These are phyloP conservation scores for thale cress (Arabidopsis thaliana) DNA, from an alignment of 345 rosid genomes.

Conservation along the genomic window DNA sequence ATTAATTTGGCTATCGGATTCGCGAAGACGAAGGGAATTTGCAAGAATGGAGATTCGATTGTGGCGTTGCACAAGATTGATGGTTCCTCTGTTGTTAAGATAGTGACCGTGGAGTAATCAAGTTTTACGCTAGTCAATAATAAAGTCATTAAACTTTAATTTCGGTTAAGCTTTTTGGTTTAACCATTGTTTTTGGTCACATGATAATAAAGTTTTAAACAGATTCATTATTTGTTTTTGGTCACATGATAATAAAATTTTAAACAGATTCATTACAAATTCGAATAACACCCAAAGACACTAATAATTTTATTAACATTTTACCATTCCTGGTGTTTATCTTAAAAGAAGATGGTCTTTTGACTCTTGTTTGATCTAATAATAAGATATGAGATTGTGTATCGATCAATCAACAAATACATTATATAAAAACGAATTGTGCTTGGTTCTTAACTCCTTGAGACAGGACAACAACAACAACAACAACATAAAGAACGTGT, in stretches of 20 bases:
- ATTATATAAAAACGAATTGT: neutral
- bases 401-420: too few relatives aligned
- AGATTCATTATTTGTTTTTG: neutral
- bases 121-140: too few relatives aligned
- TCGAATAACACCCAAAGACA: too few relatives aligned
- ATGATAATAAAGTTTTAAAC: too few relatives aligned
- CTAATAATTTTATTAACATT: too few relatives aligned
- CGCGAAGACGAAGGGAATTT: conserved; percentile 58
- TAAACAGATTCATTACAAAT: too few relatives aligned
- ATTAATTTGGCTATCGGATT: conserved; percentile 64
- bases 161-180: neutral
- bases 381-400: too few relatives aligned
- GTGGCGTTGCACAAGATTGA: conserved; percentile 47
- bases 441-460: neutral
- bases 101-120: conserved; percentile 3
- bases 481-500: conserved; percentile 8
- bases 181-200: neutral
- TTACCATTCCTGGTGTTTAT: neutral
- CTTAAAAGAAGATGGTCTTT: neutral
- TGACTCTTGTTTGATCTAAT: neutral
- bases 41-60: conserved; percentile 63
- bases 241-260: neutral
- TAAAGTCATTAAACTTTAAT: neutral
- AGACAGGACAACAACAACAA: neutral
- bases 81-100: conserved; percentile 19